These are phyloP conservation scores for Elymus sibiricus DNA, from an alignment of 176 grass and related monocot species.

Conservation along the genomic window DNA sequence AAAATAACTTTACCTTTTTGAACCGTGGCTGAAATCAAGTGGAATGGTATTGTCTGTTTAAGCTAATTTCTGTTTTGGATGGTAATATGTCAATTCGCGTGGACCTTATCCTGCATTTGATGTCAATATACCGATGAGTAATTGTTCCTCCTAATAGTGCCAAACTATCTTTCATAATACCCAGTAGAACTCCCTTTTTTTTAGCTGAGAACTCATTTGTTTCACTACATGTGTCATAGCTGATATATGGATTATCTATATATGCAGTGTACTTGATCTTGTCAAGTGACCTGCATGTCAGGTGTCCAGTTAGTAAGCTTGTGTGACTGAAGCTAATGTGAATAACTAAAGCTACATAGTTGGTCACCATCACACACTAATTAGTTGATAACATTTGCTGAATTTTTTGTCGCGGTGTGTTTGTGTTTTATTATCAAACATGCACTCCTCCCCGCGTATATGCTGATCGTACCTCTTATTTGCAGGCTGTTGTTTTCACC, in stretches of 20 bases:
- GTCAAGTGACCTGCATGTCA: slow-evolving; percentile 6
- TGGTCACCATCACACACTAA: background rate
- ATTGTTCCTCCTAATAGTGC: background rate
- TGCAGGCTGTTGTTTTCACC: slow-evolving; percentile 76
- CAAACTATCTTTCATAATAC: background rate
- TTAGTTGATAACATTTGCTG: background rate
- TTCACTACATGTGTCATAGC: background rate
- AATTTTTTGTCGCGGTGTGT: background rate
- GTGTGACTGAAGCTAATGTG: background rate
- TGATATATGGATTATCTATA: slow-evolving; percentile 11
- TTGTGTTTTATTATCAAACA: background rate
- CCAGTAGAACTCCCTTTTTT: background rate
- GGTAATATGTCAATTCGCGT: slow-evolving; percentile 1
- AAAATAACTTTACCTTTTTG: slow-evolving; percentile 1
- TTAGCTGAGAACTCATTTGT: background rate
- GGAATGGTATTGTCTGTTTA: background rate
- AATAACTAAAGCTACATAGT: slow-evolving; percentile 9
- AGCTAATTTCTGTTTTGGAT: background rate
- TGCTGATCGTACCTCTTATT: slow-evolving; percentile 17
- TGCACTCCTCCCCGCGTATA: background rate
- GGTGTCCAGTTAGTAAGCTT: background rate
- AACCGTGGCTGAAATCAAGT: background rate
- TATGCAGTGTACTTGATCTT: background rate
- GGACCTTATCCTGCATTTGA: background rate
- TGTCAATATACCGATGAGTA: background rate